phyloP scores from a whole-genome alignment of 1,284 basidiomycete genomes.

The Microbotryum violaceum region DNA sequence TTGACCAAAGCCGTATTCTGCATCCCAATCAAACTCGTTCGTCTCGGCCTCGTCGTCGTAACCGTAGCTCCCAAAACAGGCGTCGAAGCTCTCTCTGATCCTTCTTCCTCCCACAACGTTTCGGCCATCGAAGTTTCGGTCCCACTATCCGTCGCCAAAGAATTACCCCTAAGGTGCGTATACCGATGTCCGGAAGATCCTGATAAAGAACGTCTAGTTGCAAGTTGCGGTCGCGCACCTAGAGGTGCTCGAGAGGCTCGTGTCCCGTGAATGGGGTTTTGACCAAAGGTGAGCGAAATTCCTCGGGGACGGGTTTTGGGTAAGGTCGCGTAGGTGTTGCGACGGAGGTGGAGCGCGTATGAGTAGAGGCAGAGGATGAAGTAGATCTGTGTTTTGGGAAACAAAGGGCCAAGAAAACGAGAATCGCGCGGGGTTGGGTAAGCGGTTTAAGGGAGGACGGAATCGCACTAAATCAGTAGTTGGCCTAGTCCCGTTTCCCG shows the following conservation, averaged over 20 bases:
- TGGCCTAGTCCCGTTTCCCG: too few species aligned
- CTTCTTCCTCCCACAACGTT: slow-evolving; percentile 29
- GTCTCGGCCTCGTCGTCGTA: too few species aligned
- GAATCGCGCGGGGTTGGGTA: too few species aligned
- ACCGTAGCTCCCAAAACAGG: too few species aligned
- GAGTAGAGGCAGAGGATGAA: slow-evolving; percentile 87
- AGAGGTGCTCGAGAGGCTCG: neutral
- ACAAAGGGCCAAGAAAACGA: too few species aligned
- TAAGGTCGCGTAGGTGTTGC: slow-evolving; percentile 78
- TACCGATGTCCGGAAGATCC: slow-evolving; percentile 18
- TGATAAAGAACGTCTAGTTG: neutral
- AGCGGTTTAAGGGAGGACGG: neutral
- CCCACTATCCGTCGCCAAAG: slow-evolving; percentile 19
- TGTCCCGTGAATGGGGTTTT: slow-evolving; percentile 13
- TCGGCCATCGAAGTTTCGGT: slow-evolving; percentile 19
- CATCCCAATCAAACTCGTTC: too few species aligned
- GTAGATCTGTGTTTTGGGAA: slow-evolving; percentile 60
- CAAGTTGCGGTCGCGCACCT: neutral
- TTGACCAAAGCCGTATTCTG: too few species aligned
- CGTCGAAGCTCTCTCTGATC: neutral
- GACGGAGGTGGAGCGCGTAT: slow-evolving; percentile 84
- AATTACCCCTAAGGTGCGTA: slow-evolving; percentile 20
- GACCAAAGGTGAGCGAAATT: neutral
- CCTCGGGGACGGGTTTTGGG: slow-evolving; percentile 42
- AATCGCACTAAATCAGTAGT: too few species aligned